Evolutionary conservation across 2,329 filamentous ascomycete species (phyloP).

Genomic region (Pseudocercospora vitis): DNA sequence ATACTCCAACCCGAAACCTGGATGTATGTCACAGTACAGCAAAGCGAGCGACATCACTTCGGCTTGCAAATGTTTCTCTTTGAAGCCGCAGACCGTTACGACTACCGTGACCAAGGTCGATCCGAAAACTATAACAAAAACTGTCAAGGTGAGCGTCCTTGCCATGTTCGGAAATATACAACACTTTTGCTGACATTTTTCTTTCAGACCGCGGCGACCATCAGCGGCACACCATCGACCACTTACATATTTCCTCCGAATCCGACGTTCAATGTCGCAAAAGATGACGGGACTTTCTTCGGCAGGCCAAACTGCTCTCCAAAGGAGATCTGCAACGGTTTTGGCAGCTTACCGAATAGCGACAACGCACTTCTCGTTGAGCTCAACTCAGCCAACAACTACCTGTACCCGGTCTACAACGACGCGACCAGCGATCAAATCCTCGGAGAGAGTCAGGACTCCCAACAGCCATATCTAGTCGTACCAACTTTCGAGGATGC

Average conservation of each 20-base stretch:
- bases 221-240: background rate
- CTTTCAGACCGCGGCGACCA: background rate
- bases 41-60: constrained; percentile 6
- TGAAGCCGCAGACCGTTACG: constrained; percentile 7
- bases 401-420: background rate
- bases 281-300: background rate
- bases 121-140: background rate
- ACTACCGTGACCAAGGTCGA: constrained; percentile 4
- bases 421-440: background rate
- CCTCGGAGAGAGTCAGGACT: background rate
- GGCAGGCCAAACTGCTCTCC: background rate
- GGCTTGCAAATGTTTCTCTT: constrained; percentile 9
- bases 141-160: background rate
- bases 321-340: background rate
- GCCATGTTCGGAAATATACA: background rate
- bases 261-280: background rate
- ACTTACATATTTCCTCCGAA: background rate
- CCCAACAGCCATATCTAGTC: background rate
- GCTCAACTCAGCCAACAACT: background rate
- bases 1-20: constrained; percentile 1
- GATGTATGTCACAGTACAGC: constrained; percentile 2
- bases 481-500: background rate
- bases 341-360: background rate
- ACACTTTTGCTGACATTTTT: background rate
- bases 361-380: background rate